phyloP scores from a whole-genome alignment of 2,329 filamentous ascomycete genomes.

The Magnaporthiopsis incrustans region DNA sequence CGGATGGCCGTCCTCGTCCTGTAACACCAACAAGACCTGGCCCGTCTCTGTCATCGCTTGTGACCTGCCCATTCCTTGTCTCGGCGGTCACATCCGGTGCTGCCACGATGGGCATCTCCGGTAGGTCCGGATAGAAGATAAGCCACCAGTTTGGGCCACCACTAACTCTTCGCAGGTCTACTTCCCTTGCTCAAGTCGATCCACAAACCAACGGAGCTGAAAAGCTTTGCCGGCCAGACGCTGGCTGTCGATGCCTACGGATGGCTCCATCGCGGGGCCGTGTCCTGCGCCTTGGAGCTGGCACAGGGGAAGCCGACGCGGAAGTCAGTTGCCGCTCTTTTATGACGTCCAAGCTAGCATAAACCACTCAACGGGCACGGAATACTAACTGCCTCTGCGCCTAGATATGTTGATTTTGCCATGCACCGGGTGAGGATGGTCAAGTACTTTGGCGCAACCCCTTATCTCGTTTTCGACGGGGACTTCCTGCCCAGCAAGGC shows the following conservation, averaged over 20 bases:
- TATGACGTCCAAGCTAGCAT: not conserved
- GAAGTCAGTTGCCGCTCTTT: slow-evolving; percentile 51
- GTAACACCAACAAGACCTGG: not conserved
- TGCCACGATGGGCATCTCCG: slow-evolving; percentile 4
- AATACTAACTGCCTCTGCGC: not conserved
- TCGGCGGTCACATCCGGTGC: not conserved
- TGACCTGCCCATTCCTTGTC: not conserved
- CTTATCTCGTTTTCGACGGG: slow-evolving; percentile 93
- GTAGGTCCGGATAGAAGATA: not conserved
- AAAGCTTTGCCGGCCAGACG: slow-evolving; percentile 79
- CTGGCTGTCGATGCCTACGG: slow-evolving; percentile 96
- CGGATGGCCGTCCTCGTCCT: not conserved
- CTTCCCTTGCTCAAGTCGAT: slow-evolving; percentile 93
- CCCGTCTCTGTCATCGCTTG: not conserved
- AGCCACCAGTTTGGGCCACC: slow-evolving; percentile 7
- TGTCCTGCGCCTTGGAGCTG: slow-evolving; percentile 84
- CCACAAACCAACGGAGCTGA: slow-evolving; percentile 78
- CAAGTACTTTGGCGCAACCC: slow-evolving; percentile 85
- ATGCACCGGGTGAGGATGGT: slow-evolving; percentile 92
- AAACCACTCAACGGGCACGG: no score
- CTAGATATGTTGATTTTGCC: slow-evolving; percentile 79
- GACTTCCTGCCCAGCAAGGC: slow-evolving; percentile 93
- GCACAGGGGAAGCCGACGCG: slow-evolving; percentile 81
- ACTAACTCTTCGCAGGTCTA: slow-evolving; percentile 50
- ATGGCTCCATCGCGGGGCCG: slow-evolving; percentile 91